A percentile compares a stretch with the other conserved stretches of the same genome.
Conservation (phyloP, 2,329 filamentous ascomycete genomes). For the Daldinia sp. region DNA sequence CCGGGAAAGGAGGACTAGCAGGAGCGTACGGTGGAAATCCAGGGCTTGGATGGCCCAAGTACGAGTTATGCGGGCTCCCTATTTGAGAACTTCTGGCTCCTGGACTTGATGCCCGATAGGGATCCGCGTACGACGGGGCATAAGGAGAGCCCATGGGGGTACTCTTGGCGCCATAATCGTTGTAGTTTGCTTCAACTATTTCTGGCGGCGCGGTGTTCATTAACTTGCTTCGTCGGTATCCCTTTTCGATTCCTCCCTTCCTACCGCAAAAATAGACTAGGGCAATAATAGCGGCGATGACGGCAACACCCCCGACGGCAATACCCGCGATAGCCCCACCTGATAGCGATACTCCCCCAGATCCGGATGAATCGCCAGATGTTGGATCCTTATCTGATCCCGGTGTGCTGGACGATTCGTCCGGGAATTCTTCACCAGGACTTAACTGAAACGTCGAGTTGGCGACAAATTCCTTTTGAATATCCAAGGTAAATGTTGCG, state of each 20-base stretch:
- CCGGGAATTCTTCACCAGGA: constrained; percentile 64
- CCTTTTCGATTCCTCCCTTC: constrained; percentile 49
- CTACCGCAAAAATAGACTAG: constrained; percentile 60
- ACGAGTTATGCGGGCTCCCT: constrained; percentile 34
- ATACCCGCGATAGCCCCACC: constrained; percentile 68
- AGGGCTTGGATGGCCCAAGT: constrained; percentile 31
- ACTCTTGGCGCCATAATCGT: constrained; percentile 27
- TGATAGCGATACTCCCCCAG: constrained; percentile 45
- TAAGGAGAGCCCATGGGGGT: constrained; percentile 28
- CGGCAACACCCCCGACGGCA: constrained; percentile 58
- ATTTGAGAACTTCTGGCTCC: constrained; percentile 21
- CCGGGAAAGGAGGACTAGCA: background rate
- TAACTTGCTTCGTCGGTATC: constrained; percentile 45
- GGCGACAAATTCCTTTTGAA: constrained; percentile 57
- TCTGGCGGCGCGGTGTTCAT: constrained; percentile 31
- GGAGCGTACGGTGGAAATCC: constrained; percentile 16
- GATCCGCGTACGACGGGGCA: constrained; percentile 11
- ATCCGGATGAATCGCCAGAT: constrained; percentile 15
- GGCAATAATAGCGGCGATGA: constrained; percentile 53
- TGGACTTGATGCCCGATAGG: constrained; percentile 29
- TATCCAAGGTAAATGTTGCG: constrained; percentile 55
- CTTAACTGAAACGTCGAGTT: constrained; percentile 61
- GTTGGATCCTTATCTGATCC: constrained; percentile 28
- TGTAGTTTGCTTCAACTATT: constrained; percentile 44
- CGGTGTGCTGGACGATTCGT: constrained; percentile 47